Conservation (phyloP, 306 rosid species). For the Neltuma alba region DNA sequence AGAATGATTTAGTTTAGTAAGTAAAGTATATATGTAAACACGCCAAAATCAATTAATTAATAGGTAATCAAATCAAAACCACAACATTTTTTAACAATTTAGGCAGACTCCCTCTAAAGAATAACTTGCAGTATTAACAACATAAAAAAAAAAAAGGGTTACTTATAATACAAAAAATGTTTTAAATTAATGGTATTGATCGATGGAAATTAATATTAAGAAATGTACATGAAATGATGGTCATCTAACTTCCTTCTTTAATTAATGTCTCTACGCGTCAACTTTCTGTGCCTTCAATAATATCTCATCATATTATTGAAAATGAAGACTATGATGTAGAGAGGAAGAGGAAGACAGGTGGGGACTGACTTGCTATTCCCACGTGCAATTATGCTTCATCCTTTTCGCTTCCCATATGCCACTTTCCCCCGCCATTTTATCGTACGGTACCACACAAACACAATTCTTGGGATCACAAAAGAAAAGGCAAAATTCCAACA, state of each 20-base stretch:
- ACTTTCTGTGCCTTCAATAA: slow-evolving; percentile 25
- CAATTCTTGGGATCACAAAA: slow-evolving; percentile 53
- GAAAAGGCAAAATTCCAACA: neutral
- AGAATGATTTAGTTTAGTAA: neutral
- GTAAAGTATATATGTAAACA: neutral
- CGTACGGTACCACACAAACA: slow-evolving; percentile 45
- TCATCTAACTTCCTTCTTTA: slow-evolving; percentile 33
- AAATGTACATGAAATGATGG: slow-evolving; percentile 33
- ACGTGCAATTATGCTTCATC: slow-evolving; percentile 71
- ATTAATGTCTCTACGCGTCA: slow-evolving; percentile 45
- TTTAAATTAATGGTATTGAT: neutral
- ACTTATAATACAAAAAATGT: neutral
- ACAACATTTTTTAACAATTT: neutral
- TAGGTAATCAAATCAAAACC: neutral
- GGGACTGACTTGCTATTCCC: slow-evolving; percentile 50
- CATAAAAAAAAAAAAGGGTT: too few relatives aligned
- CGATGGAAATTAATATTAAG: neutral
- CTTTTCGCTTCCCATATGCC: slow-evolving; percentile 27
- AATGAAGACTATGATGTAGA: neutral
- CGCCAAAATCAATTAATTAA: neutral
- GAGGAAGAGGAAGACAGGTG: slow-evolving; percentile 6
- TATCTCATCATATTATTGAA: neutral
- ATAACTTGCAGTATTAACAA: neutral
- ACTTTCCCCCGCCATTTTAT: slow-evolving; percentile 1
- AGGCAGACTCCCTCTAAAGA: neutral